Evolutionary conservation across 345 rosid species (phyloP).

Genomic region (Hirschfeldia incana): DNA sequence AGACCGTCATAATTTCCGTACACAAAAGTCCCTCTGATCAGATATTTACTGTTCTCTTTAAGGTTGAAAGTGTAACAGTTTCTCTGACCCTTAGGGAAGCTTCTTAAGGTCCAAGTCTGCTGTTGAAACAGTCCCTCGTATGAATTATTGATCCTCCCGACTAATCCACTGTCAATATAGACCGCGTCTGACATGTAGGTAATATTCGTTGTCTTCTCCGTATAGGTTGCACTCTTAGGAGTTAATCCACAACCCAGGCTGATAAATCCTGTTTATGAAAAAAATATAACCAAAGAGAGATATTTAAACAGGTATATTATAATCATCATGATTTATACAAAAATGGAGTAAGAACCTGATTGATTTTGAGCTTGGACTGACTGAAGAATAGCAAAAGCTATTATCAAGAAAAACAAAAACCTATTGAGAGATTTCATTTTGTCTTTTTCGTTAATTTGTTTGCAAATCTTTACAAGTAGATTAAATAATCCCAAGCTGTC

Average conservation of each 20-base stretch:
- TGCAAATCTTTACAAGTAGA: constrained; percentile 10
- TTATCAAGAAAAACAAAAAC: constrained; percentile 4
- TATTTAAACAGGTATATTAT: background rate
- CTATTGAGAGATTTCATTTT: constrained; percentile 23
- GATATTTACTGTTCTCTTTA: constrained; percentile 22
- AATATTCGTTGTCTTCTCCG: constrained; percentile 25
- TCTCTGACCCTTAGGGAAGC: constrained; percentile 38
- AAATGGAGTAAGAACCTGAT: constrained; percentile 25
- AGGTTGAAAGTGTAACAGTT: constrained; percentile 41
- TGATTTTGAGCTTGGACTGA: constrained; percentile 32
- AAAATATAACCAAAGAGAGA: background rate
- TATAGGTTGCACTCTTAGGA: constrained; percentile 18
- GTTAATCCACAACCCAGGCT: constrained; percentile 35
- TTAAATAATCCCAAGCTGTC: background rate
- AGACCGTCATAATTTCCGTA: constrained; percentile 39
- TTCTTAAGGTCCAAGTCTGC: constrained; percentile 33
- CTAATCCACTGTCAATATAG: constrained; percentile 31
- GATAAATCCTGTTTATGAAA: constrained; percentile 31
- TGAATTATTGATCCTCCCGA: constrained; percentile 11
- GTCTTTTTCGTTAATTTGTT: background rate
- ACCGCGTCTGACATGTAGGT: constrained; percentile 27
- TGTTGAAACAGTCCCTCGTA: constrained; percentile 12
- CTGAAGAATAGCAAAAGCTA: constrained; percentile 1
- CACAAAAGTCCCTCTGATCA: constrained; percentile 37
- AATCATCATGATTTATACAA: background rate